A percentile compares a stretch with the other conserved stretches of the same genome.
These are phyloP conservation scores for Ambrosia trifida DNA, from an alignment of 129 eudicot genomes.

Conservation along the genomic window DNA sequence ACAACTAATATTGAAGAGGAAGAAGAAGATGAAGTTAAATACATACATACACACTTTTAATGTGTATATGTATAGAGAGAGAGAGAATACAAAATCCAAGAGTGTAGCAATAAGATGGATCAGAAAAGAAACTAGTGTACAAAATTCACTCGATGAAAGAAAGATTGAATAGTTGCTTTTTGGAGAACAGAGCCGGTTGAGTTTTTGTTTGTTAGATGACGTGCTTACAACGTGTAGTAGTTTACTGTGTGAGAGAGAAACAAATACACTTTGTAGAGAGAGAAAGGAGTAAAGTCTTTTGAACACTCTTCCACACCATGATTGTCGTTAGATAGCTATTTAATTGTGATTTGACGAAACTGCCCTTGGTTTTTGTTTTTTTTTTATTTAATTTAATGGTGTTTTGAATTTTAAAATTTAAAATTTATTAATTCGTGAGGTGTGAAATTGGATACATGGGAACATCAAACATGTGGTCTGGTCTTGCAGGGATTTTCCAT, in stretches of 20 bases:
- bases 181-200: slow-evolving; percentile 17
- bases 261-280: slow-evolving; percentile 12
- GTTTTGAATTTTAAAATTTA: too few species aligned
- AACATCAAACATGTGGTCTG: slow-evolving; percentile 27
- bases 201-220: slow-evolving; percentile 32
- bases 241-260: slow-evolving; percentile 25
- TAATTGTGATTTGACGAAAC: neutral
- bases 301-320: neutral
- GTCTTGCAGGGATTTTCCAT: slow-evolving; percentile 23
- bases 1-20: slow-evolving; percentile 19
- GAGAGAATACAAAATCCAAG: too few species aligned
- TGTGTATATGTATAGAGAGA: neutral
- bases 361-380: slow-evolving; percentile 16
- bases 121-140: slow-evolving; percentile 12
- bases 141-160: slow-evolving; percentile 14
- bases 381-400: too few species aligned
- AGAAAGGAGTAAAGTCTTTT: slow-evolving; percentile 24
- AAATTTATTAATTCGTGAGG: neutral
- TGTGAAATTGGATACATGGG: slow-evolving; percentile 23
- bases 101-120: too few species aligned
- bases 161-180: slow-evolving; percentile 27
- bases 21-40: neutral
- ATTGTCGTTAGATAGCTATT: slow-evolving; percentile 19
- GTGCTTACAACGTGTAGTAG: slow-evolving; percentile 33
- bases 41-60: neutral